Evolutionary conservation across 495 filamentous ascomycete species (phyloP).

Genomic region (Pyronema domesticum): DNA sequence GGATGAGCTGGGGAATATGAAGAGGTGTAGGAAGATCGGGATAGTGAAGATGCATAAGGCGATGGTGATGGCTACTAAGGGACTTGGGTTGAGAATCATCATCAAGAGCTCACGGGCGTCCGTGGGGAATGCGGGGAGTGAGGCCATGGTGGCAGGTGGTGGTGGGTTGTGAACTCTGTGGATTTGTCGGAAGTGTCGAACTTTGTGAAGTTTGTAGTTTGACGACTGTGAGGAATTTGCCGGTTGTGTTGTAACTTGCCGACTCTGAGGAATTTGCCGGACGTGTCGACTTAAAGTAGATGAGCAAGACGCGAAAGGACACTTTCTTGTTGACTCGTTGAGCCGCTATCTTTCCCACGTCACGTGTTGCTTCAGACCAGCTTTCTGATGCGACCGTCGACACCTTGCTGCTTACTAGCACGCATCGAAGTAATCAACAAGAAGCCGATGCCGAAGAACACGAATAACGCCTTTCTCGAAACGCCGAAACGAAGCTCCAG

Average conservation of each 20-base stretch:
- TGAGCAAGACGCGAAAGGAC: neutral
- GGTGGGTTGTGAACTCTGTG: neutral
- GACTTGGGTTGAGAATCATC: conserved; percentile 31
- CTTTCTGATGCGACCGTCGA: too few relatives aligned
- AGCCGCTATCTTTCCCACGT: neutral
- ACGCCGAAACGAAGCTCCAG: neutral
- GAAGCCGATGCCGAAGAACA: neutral
- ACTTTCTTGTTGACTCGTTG: neutral
- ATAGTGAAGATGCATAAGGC: conserved; percentile 50
- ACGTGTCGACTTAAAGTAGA: too few relatives aligned
- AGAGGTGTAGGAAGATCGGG: conserved; percentile 59
- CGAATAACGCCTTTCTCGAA: neutral
- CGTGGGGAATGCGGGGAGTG: neutral
- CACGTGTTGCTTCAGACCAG: too few relatives aligned
- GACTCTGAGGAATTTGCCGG: too few relatives aligned
- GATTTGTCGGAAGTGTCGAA: too few relatives aligned
- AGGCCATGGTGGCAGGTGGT: neutral
- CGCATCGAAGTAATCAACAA: too few relatives aligned
- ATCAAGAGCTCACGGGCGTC: neutral
- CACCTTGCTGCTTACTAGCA: too few relatives aligned
- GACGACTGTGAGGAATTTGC: too few relatives aligned
- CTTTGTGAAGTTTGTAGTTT: neutral
- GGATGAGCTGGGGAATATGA: conserved; percentile 48
- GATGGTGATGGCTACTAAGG: conserved; percentile 42
- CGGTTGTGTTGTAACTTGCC: neutral